Evolutionary conservation across 1,284 basidiomycete species (phyloP), one percentile per base, ranked within the genome.

Genomic region (Peniophora sp.): DNA sequence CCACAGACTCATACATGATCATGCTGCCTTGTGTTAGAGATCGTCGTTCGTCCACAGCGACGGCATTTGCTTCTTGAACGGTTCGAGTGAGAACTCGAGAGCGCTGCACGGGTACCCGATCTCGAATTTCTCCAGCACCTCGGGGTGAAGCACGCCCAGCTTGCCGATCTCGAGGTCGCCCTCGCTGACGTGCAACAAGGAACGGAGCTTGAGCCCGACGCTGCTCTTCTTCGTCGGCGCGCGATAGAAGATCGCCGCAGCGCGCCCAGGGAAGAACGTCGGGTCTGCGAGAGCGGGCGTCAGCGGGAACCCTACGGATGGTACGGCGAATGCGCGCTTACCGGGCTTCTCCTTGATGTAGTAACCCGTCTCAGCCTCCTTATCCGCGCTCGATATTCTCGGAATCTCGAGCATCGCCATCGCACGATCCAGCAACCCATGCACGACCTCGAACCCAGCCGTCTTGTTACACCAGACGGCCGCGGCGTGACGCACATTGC

Each of bases 401-500:
- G 92, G 88, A 45, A 99, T 80, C 57, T 93, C 92, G 22, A 99
- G 73, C 76, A 95, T 92, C 65, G 88, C 85, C 96, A 99, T 98
- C 49, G 92, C 77, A 47, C 94, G 77, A 68, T 98, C 95, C 56
- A 99, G 71, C 66, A 99, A 72, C 22, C 96, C 96, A 65, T 99
- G 97, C 10, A 97, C 88, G 56, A 97, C 81, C 73, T 99, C 97
- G 67, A 99, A 99, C 8, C 92, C 92, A 17, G 96, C 97, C 14
- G 87, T 89, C 74, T 92, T 93, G 69, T 97, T 96, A 68, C 92
- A 94, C 85, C 92, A 98, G 27, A 98, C 81, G 0, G 90, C 96
- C 0, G 83, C 92, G 1, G 94, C 85, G 60, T 91, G 87, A 52
- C 95, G 77, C 50, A 87, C 82, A 67, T 99, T 99, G 55, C 86